Evolutionary conservation across 2,329 filamentous ascomycete species (phyloP).

Genomic region (Aureobasidium sp.): DNA sequence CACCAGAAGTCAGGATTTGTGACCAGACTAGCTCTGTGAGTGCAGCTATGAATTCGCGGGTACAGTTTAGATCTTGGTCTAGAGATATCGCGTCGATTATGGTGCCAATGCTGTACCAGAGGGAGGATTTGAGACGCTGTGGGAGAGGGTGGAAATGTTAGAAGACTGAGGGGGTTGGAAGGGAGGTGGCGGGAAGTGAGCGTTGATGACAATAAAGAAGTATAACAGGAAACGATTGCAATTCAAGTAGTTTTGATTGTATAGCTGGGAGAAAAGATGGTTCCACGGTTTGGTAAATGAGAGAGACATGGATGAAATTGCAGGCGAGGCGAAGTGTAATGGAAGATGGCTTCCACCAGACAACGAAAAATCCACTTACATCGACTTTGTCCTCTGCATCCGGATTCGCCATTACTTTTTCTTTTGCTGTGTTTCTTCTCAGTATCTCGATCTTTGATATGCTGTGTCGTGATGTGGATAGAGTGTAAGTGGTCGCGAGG

Average conservation of each 20-base stretch:
- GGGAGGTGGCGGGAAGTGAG: background rate
- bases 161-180: background rate
- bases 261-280: too few relatives aligned
- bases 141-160: background rate
- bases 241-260: too few relatives aligned
- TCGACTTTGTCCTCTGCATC: background rate
- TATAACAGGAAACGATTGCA: too few relatives aligned
- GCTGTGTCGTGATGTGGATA: too few relatives aligned
- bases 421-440: background rate
- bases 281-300: too few relatives aligned
- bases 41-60: conserved; percentile 58
- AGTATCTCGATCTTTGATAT: too few relatives aligned
- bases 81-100: conserved; percentile 90
- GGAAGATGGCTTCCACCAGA: background rate
- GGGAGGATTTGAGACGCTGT: conserved; percentile 83
- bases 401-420: background rate
- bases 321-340: background rate
- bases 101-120: conserved; percentile 87
- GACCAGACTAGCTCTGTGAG: conserved; percentile 89
- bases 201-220: too few relatives aligned
- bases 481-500: too few relatives aligned
- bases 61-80: conserved; percentile 81
- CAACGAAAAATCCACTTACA: background rate
- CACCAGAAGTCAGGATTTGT: conserved; percentile 63
- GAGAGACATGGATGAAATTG: too few relatives aligned